Base-by-base conservation (phyloP, 2,329 filamentous ascomycete species). In the Hypoxylon sp. region DNA sequence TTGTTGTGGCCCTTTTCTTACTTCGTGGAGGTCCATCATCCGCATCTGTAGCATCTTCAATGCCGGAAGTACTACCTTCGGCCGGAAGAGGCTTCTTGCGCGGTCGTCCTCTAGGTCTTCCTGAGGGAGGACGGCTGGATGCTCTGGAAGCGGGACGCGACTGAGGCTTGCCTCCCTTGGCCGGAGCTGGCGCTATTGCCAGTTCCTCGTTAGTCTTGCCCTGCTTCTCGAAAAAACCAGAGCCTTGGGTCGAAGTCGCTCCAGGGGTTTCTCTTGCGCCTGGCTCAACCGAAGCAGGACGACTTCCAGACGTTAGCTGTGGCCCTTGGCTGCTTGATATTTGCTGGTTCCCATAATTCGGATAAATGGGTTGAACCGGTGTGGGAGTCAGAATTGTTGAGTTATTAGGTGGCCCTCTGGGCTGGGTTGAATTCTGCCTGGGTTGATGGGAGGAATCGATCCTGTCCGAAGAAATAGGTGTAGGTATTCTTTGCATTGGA, bases 1-100 rank as follows among this genome's bases (percentile, higher is more conserved):
- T 93, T 23, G 91, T 88, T 75, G 93, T 96, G 34, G 90, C 94
- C 74, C 94, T 87, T 80, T 97, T 98, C 74, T 89, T 91, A 69
- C 23, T 68, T 52, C 85, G 83, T 25, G 84, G 84, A 1, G 82
- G 78, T 0, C 79, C 84, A 9, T 89, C 87, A 65, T 89, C 87
- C n/a, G 82, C 84, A 74, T 90, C 85, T 14, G 89, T 87, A 19
- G 84, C 84, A 72, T 91, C 87, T 74, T 95, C 91, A 71, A 93
- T 90, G 4, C 89, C 90, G 45, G 91, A 94, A 9, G 90, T 92
- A 77, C 91, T 92, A 14, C 91, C 91, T 64, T 87, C 85, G 19
- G 77, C 77, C 34, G 64, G 75, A 36, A 77, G 76, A 30, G 82
- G 81, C 66, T 83, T 84, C 78, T 89, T 89, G 43, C 84, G 80